Conservation (phyloP, 768 basidiomycete genomes). For the Thelephora ganbajun region DNA sequence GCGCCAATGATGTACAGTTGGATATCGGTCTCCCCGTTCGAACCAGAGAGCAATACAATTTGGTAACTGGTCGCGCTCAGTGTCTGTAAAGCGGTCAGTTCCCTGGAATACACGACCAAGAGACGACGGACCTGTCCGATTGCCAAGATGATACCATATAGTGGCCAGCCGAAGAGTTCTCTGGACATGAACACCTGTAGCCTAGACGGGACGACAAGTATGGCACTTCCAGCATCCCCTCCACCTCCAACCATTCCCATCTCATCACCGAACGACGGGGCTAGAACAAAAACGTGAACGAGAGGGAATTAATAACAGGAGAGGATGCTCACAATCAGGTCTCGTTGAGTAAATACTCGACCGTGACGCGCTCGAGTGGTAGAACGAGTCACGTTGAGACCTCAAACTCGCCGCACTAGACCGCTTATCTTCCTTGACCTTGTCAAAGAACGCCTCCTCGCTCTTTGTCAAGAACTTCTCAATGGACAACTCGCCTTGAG, state of each 20-base stretch:
- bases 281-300: constrained; percentile 10
- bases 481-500: constrained; percentile 82
- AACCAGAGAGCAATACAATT: constrained; percentile 78
- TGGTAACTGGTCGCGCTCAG: constrained; percentile 89
- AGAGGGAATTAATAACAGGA: constrained; percentile 10
- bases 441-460: constrained; percentile 87
- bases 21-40: constrained; percentile 65
- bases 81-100: constrained; percentile 34
- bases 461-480: constrained; percentile 85
- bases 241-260: constrained; percentile 17
- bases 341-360: constrained; percentile 48
- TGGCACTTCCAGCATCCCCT: constrained; percentile 27
- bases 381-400: constrained; percentile 68
- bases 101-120: constrained; percentile 1
- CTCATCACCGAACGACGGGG: constrained; percentile 29
- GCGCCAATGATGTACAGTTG: constrained; percentile 83
- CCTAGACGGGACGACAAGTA: constrained; percentile 64
- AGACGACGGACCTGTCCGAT: constrained; percentile 53
- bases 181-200: constrained; percentile 76
- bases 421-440: constrained; percentile 79
- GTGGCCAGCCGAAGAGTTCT: constrained; percentile 73
- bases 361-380: constrained; percentile 40
- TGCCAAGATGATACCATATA: constrained; percentile 84
- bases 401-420: constrained; percentile 68
- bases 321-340: constrained; percentile 49